Evolutionary conservation across 164 flowering plant genomes (phyloP).

Genomic region (Chimonanthus praecox): DNA sequence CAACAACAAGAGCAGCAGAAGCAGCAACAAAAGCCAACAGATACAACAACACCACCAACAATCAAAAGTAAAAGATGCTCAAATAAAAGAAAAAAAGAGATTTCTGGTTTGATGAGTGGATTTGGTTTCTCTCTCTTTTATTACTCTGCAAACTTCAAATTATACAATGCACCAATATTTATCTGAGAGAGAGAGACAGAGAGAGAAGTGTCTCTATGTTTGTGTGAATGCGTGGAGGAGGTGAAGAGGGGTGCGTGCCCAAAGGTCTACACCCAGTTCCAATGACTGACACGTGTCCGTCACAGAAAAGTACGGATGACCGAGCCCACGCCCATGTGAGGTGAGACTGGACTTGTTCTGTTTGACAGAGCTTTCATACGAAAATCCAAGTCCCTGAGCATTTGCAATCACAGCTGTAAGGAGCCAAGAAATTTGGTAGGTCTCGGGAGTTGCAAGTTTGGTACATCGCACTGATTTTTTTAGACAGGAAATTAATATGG

Average conservation of each 20-base stretch:
- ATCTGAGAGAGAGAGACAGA: not conserved
- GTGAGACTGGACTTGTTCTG: not conserved
- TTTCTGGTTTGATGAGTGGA: conserved; percentile 3
- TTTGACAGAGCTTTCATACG: not conserved
- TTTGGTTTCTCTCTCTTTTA: not conserved
- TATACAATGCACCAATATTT: too few relatives aligned
- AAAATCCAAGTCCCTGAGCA: not conserved
- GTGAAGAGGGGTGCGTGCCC: not conserved
- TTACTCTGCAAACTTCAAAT: not conserved
- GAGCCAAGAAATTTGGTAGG: not conserved
- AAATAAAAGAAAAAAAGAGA: not conserved
- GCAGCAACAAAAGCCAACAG: not conserved
- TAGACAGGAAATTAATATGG: too few relatives aligned
- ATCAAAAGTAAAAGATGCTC: not conserved
- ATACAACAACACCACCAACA: not conserved
- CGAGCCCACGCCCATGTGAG: conserved; percentile 3
- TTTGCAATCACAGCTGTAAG: not conserved
- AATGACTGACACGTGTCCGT: conserved; percentile 2
- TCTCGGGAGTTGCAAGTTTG: not conserved
- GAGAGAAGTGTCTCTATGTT: too few relatives aligned
- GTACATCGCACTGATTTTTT: not conserved
- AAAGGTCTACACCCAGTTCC: not conserved
- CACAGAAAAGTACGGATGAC: conserved; percentile 1
- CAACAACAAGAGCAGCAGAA: conserved; percentile 1
- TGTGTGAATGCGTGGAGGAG: too few relatives aligned